Evolutionary conservation across 352 stramenopile species (phyloP).

Genomic region (Blastocystis sp.): DNA sequence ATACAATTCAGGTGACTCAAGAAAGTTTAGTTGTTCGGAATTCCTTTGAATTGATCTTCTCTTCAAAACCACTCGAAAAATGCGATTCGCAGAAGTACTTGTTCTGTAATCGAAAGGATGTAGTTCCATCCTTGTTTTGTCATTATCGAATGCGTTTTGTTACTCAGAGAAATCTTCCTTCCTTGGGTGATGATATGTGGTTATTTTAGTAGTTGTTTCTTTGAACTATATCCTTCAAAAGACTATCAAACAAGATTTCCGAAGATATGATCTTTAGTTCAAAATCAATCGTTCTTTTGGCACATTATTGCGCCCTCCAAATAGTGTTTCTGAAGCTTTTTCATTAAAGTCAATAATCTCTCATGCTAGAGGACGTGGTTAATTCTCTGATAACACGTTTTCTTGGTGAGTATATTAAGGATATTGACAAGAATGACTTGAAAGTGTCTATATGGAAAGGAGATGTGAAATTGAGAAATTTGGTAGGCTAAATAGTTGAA

Average conservation of each 20-base stretch:
- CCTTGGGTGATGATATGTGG: too few relatives aligned
- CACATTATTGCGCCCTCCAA: background rate
- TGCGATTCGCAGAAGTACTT: conserved; percentile 17
- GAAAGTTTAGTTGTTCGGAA: background rate
- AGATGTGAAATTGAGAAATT: conserved; percentile 63
- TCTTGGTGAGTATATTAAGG: conserved; percentile 67
- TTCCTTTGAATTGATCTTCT: conserved; percentile 17
- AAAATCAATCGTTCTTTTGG: background rate
- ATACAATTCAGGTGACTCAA: background rate
- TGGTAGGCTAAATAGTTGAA: background rate
- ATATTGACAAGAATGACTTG: conserved; percentile 67
- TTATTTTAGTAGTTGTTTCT: background rate
- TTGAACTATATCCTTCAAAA: background rate
- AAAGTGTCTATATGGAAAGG: conserved; percentile 66
- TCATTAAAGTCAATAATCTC: background rate
- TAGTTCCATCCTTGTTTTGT: background rate
- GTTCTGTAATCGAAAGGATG: conserved; percentile 22
- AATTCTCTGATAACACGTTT: conserved; percentile 53
- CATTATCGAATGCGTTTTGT: background rate
- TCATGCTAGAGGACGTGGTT: conserved; percentile 65
- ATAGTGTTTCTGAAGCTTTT: background rate
- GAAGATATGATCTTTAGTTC: background rate
- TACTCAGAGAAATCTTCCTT: background rate
- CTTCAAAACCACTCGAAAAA: background rate
- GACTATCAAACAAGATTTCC: background rate